A percentile compares a stretch with the other conserved stretches of the same genome.
Evolutionary conservation across 768 basidiomycete species (phyloP).

Genomic region (Amanita pseudoporphyria): DNA sequence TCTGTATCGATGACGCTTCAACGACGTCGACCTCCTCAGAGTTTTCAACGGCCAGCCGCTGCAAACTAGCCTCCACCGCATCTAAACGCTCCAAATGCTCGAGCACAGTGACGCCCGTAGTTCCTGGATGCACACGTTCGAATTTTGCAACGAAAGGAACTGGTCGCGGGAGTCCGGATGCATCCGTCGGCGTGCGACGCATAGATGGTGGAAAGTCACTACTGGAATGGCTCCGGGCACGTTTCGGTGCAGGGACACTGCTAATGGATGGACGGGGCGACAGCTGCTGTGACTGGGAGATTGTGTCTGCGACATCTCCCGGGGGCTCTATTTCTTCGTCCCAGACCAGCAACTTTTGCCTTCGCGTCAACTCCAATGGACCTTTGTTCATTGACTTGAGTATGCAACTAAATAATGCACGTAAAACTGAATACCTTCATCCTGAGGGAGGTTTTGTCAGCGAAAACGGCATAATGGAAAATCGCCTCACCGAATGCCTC

Average conservation of each 20-base stretch:
- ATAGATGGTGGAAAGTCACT: constrained; percentile 71
- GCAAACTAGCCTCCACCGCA: constrained; percentile 69
- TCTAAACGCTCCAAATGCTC: constrained; percentile 83
- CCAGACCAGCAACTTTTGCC: constrained; percentile 75
- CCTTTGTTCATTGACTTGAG: constrained; percentile 32
- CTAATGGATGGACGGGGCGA: constrained; percentile 57
- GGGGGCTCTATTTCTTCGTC: constrained; percentile 75
- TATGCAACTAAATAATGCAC: not conserved
- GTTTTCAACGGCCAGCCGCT: constrained; percentile 55
- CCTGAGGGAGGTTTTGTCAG: constrained; percentile 31
- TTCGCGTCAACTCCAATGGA: constrained; percentile 84
- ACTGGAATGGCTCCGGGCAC: constrained; percentile 49
- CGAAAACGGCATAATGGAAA: not conserved
- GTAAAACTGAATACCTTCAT: constrained; percentile 46
- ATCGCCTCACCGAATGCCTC: constrained; percentile 52
- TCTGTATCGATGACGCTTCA: constrained; percentile 27
- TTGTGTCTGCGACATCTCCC: constrained; percentile 40
- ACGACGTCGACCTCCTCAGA: constrained; percentile 59
- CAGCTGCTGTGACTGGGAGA: constrained; percentile 23
- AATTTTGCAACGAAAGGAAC: constrained; percentile 82
- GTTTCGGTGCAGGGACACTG: constrained; percentile 48
- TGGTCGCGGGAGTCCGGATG: constrained; percentile 56
- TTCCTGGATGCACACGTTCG: constrained; percentile 74
- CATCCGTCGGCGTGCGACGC: constrained; percentile 52
- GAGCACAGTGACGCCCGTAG: constrained; percentile 78